phyloP scores from a whole-genome alignment of 78 protist genomes.

The Chrysochromulina tobinii region DNA sequence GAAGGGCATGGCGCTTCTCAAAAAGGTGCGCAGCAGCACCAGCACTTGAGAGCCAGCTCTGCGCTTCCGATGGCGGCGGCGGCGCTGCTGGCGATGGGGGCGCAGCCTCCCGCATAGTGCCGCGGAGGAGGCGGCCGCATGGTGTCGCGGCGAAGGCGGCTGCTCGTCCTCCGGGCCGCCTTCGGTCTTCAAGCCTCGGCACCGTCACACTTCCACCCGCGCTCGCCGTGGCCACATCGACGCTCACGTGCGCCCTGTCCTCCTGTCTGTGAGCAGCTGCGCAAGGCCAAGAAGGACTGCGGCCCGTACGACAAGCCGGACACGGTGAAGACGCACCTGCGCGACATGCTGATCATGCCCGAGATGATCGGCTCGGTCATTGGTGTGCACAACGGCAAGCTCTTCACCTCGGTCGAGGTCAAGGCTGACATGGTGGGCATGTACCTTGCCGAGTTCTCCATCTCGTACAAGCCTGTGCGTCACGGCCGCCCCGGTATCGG shows the following conservation, averaged over 20 bases:
- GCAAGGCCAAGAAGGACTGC: constrained; percentile 85
- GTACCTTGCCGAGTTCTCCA: constrained; percentile 99
- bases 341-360: constrained; percentile 98
- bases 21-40: constrained; percentile 47
- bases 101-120: too few species aligned
- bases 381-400: constrained; percentile 99
- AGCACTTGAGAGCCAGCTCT: background rate
- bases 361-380: constrained; percentile 99
- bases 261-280: constrained; percentile 29
- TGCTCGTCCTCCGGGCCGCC: background rate
- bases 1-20: constrained; percentile 84
- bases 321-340: constrained; percentile 93
- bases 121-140: too few species aligned
- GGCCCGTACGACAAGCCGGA: constrained; percentile 91
- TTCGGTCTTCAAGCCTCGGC: background rate
- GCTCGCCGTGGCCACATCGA: background rate
- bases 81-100: too few species aligned
- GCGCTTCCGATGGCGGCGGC: too few species aligned
- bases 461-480: constrained; percentile 97
- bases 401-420: constrained; percentile 91
- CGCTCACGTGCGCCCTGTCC: background rate
- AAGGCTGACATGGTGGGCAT: constrained; percentile 99
- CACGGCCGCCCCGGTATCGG: constrained; percentile 99
- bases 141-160: too few species aligned
- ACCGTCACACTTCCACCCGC: background rate